Conservation (phyloP, 495 filamentous ascomycete species). For the Neurospora sp. region DNA sequence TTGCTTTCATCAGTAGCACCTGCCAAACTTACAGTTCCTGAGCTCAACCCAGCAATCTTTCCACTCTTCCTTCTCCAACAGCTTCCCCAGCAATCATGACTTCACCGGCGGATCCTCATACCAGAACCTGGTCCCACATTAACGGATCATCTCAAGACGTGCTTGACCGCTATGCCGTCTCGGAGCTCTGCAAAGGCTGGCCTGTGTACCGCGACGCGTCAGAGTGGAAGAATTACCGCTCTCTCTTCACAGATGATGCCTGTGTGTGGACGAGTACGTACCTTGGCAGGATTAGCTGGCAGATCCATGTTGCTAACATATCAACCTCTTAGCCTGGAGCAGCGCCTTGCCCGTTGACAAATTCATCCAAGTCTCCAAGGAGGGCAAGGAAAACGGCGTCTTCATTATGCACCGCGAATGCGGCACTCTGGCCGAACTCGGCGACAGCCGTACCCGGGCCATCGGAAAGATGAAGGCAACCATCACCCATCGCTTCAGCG, state of each 20-base stretch:
- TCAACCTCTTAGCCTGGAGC: slow-evolving; percentile 39
- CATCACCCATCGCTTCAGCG: slow-evolving; percentile 53
- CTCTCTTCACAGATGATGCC: slow-evolving; percentile 48
- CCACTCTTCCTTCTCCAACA: not conserved
- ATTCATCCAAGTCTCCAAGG: slow-evolving; percentile 50
- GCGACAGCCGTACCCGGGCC: slow-evolving; percentile 35
- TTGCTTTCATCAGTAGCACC: not conserved
- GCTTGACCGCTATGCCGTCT: slow-evolving; percentile 44
- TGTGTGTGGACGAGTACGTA: slow-evolving; percentile 49
- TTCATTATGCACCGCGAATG: slow-evolving; percentile 62
- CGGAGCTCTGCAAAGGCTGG: slow-evolving; percentile 59
- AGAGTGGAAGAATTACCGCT: slow-evolving; percentile 56
- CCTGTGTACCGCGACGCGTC: slow-evolving; percentile 55
- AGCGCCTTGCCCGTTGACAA: slow-evolving; percentile 41
- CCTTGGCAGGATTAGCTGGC: not conserved
- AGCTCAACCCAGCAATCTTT: not conserved
- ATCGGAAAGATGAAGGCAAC: slow-evolving; percentile 63
- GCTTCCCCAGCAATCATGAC: slow-evolving; percentile 24
- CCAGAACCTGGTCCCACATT: slow-evolving; percentile 40
- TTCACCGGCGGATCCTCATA: slow-evolving; percentile 33
- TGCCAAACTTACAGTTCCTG: not conserved
- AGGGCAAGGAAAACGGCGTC: slow-evolving; percentile 48
- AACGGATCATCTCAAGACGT: slow-evolving; percentile 41
- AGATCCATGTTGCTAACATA: not conserved
- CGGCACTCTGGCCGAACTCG: slow-evolving; percentile 51